Conservation (phyloP, 352 stramenopile species). For the Phytophthora tentaculata region DNA sequence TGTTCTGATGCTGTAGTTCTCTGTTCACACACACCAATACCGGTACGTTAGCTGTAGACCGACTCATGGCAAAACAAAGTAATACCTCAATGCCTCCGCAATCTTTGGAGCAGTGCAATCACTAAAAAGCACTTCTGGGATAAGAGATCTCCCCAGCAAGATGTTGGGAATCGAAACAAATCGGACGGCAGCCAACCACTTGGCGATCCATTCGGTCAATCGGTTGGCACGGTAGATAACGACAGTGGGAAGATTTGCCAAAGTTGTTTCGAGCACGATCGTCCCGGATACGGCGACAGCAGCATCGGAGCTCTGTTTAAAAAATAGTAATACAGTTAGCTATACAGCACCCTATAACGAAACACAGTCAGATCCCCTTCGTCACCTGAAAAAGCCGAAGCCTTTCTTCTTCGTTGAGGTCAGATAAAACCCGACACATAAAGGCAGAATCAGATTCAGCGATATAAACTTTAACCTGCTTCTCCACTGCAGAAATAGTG, state of each 20-base stretch:
- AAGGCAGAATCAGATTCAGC: not conserved
- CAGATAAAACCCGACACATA: constrained; percentile 25
- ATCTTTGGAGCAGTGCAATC: constrained; percentile 58
- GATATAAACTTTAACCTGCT: constrained; percentile 32
- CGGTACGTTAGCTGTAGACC: too few relatives aligned
- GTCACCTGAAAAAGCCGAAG: constrained; percentile 44
- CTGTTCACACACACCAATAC: too few relatives aligned
- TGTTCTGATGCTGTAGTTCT: constrained; percentile 14
- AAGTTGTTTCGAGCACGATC: constrained; percentile 67
- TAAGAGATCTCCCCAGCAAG: constrained; percentile 50
- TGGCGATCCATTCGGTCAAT: constrained; percentile 63
- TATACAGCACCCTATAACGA: not conserved
- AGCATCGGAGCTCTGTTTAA: constrained; percentile 43
- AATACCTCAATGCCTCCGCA: constrained; percentile 31
- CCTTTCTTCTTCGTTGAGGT: constrained; percentile 29
- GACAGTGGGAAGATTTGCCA: constrained; percentile 61
- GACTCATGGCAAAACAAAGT: not conserved
- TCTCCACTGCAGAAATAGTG: constrained; percentile 51
- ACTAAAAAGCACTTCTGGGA: constrained; percentile 75
- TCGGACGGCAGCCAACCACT: constrained; percentile 57
- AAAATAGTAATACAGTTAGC: constrained; percentile 2
- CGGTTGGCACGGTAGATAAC: constrained; percentile 77
- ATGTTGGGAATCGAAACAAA: constrained; percentile 85
- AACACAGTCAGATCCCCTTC: not conserved
- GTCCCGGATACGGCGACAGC: constrained; percentile 76